Conservation (phyloP, 106 monocot genomes). For the Dendrobium huoshanense region DNA sequence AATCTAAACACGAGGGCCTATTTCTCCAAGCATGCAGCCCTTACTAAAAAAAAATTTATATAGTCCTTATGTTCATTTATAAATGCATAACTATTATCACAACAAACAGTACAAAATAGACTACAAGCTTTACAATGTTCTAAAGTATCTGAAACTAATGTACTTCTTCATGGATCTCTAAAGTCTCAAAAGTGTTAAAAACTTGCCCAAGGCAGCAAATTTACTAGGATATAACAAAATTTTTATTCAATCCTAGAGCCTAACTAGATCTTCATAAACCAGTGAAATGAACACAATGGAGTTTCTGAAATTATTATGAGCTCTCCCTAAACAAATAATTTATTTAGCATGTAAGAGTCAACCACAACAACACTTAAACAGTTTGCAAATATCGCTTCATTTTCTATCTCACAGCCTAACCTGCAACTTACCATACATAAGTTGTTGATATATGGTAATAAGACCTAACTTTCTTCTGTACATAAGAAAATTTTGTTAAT, state of each 20-base stretch:
- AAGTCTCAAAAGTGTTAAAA: not conserved
- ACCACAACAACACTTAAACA: not conserved
- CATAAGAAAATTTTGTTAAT: not conserved
- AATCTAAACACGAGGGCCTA: not conserved
- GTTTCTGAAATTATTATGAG: not conserved
- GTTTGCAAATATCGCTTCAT: not conserved
- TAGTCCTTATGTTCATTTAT: not conserved
- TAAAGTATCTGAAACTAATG: not conserved
- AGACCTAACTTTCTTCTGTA: not conserved
- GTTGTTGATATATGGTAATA: not conserved
- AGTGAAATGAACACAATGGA: not conserved
- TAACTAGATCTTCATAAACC: not conserved
- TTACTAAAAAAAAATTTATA: not conserved
- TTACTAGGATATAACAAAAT: not conserved
- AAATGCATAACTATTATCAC: too few species aligned
- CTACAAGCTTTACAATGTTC: not conserved
- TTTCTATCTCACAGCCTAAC: not conserved
- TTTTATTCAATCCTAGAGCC: not conserved
- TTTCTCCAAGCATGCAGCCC: not conserved
- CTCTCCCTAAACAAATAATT: too few species aligned
- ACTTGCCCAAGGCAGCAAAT: not conserved
- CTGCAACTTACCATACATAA: not conserved
- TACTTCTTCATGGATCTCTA: not conserved
- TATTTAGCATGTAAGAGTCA: not conserved
- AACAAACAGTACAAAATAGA: too few species aligned